Evolutionary conservation across 805 yeast species (phyloP).

Genomic region (Kluyveromyces starmeri): DNA sequence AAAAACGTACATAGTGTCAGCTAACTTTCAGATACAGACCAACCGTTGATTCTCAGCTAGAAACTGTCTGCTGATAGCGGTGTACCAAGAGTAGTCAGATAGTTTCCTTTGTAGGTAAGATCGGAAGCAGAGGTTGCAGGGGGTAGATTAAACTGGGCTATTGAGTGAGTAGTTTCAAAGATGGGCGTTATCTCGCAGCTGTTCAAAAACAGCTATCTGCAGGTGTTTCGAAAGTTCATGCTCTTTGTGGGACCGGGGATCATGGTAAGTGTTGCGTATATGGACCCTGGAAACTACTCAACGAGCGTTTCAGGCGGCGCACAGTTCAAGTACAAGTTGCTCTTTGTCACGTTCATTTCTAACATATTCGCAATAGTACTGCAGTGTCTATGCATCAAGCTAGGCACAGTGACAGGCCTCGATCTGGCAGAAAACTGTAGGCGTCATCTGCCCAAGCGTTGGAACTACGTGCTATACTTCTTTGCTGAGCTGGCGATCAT

Average conservation of each 20-base stretch:
- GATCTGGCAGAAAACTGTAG: conserved; percentile 87
- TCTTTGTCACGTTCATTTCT: conserved; percentile 73
- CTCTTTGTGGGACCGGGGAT: conserved; percentile 86
- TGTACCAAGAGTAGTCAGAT: no score
- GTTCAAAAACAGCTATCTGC: background rate
- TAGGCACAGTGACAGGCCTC: conserved; percentile 89
- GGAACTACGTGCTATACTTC: conserved; percentile 52
- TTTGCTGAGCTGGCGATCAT: conserved; percentile 82
- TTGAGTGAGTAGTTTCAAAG: background rate
- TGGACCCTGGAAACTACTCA: conserved; percentile 97
- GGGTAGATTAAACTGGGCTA: background rate
- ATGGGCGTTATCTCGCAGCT: background rate
- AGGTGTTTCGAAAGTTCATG: conserved; percentile 37
- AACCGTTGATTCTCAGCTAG: no score
- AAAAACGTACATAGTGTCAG: no score
- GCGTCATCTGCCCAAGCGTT: conserved; percentile 53
- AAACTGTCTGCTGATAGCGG: no score
- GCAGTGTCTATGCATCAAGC: conserved; percentile 78
- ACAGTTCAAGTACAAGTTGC: conserved; percentile 63
- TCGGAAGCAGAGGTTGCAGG: background rate
- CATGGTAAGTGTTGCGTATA: conserved; percentile 91
- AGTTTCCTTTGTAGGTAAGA: background rate
- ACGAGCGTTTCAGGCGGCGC: conserved; percentile 92
- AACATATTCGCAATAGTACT: conserved; percentile 80
- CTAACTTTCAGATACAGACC: no score